Percentiles rank a stretch among this genome's conserved stretches.
These are phyloP conservation scores for Xylaria castorea DNA, from an alignment of 495 filamentous ascomycete genomes.

Conservation along the genomic window DNA sequence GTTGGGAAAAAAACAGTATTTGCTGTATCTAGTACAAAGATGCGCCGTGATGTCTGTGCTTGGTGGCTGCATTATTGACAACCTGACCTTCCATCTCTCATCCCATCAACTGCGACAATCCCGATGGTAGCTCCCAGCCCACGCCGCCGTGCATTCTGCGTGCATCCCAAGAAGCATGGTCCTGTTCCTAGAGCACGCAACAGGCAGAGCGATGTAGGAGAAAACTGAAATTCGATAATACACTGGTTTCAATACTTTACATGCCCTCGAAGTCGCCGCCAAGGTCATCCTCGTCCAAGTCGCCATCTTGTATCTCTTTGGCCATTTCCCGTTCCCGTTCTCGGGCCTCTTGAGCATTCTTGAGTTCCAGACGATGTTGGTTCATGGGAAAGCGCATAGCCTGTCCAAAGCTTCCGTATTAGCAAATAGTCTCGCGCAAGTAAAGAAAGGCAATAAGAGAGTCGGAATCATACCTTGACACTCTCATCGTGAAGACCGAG, in stretches of 20 bases:
- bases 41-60: constrained; percentile 18
- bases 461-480: constrained; percentile 78
- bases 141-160: not conserved
- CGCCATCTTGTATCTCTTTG: constrained; percentile 98
- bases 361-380: constrained; percentile 94
- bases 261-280: constrained; percentile 97
- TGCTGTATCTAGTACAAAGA: constrained; percentile 26
- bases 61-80: constrained; percentile 16
- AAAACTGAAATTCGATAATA: constrained; percentile 39
- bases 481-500: constrained; percentile 94
- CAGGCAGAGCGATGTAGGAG: constrained; percentile 3
- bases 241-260: constrained; percentile 59
- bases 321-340: constrained; percentile 95
- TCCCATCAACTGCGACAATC: constrained; percentile 18
- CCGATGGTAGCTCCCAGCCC: not conserved
- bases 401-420: constrained; percentile 50
- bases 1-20: constrained; percentile 16
- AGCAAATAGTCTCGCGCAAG: constrained; percentile 15
- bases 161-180: not conserved
- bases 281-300: constrained; percentile 96
- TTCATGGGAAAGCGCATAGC: constrained; percentile 99
- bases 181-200: not conserved
- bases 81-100: constrained; percentile 8
- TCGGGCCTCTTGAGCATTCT: constrained; percentile 96
- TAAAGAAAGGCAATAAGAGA: not conserved